Evolutionary conservation across 2,329 filamentous ascomycete genomes (phyloP), one percentile per base, ranked within the genome.

Genomic region (Aureobasidium sp.): DNA sequence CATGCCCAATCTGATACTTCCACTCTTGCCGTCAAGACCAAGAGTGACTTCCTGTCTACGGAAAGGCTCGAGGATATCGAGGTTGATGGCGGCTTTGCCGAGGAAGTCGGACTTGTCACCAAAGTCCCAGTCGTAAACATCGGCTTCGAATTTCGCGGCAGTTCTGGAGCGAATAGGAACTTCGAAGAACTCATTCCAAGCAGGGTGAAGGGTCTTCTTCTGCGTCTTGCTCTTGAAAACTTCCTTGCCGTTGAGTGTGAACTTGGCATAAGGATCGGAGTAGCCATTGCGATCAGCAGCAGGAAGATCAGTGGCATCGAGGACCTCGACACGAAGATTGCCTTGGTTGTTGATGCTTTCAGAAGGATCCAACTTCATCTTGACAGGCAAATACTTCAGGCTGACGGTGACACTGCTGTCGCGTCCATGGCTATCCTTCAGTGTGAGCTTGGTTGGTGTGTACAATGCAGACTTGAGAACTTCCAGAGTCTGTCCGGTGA

Each of bases 271-370:
- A 5, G 94, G 94, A 71, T 99, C 94, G 69, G 91, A 97, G 82
- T 89, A 97, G 67, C 94, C 94, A 71, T 99, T 99, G 37, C 91
- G 87, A 71, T 99, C 94, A 34, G 93, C 93, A 1, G 94, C 87
- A 8, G 94, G 94, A n/a, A 99, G 83, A 63, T 96, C 87, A 9
- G 84, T 78, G 21, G 87, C 94, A 73, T 96, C 91, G 41, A 97
- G 78, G 21, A 99, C 83, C 69, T 97, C 91, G 21, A 99, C 90
- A 25, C 92, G 89, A 25, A 99, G 85, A 62, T 86, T 92, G 63
- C 94, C 94, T 85, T 96, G 96, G 76, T 99, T 99, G 83, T 97
- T 97, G 81, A 99, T 96, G 70, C 91, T 97, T 76, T 99, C 94
- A 69, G 87, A 91, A 0, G 94, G 89, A 70, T 99, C 91, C 53